phyloP scores from a whole-genome alignment of 768 basidiomycete genomes.

The Phallus indusiatus region DNA sequence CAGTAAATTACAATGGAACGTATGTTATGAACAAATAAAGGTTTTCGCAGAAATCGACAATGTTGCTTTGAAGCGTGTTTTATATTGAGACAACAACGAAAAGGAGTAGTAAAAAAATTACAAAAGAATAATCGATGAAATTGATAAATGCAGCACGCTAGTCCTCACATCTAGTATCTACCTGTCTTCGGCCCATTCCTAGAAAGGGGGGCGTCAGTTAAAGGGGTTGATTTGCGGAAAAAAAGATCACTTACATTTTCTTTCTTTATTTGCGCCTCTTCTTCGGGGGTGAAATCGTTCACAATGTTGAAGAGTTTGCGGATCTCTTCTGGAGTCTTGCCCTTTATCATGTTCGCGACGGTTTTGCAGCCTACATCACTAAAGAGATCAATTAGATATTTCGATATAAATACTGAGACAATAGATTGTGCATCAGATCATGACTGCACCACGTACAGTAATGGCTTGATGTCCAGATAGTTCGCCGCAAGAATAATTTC shows the following conservation, averaged over 20 bases:
- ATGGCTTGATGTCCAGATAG: conserved; percentile 98
- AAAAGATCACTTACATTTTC: conserved; percentile 72
- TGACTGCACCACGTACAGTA: conserved; percentile 55
- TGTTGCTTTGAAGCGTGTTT: neutral
- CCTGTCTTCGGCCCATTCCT: conserved; percentile 95
- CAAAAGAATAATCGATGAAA: neutral
- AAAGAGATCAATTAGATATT: conserved; percentile 1
- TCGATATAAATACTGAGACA: too few species aligned
- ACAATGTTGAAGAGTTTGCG: conserved; percentile 97
- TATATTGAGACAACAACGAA: neutral
- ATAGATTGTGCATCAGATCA: too few species aligned
- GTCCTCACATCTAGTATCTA: conserved; percentile 28
- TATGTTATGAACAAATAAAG: too few species aligned
- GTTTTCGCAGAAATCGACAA: too few species aligned
- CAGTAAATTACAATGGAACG: too few species aligned
- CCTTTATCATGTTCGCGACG: conserved; percentile 99
- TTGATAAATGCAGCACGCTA: neutral
- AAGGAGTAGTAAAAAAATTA: neutral
- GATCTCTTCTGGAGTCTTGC: conserved; percentile 99
- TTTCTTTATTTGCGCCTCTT: conserved; percentile 99
- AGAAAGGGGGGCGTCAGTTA: conserved; percentile 9
- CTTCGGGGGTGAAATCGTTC: conserved; percentile 98
- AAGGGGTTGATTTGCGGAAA: neutral
- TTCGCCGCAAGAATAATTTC: conserved; percentile 99
- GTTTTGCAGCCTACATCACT: conserved; percentile 98